These are phyloP conservation scores for Xerocomellus dryophilus DNA, from an alignment of 768 basidiomycete genomes.

Conservation along the genomic window DNA sequence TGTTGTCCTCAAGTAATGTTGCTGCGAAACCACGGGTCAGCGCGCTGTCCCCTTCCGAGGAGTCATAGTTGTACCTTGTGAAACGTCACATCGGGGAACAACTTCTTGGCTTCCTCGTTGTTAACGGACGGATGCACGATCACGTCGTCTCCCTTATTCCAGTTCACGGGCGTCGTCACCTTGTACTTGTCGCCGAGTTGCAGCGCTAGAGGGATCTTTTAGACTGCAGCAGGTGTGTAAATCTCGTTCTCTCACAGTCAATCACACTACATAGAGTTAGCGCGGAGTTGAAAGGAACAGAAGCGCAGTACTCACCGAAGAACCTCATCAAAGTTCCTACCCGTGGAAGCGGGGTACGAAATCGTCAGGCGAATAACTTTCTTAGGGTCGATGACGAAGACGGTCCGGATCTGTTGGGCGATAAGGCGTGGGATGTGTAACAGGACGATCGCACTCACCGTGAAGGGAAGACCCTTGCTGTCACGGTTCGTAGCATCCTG, in stretches of 20 bases:
- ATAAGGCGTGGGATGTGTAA: not conserved
- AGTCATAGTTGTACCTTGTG: constrained; percentile 58
- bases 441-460: constrained; percentile 41
- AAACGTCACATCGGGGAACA: constrained; percentile 81
- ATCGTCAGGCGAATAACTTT: constrained; percentile 89
- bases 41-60: not conserved
- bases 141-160: constrained; percentile 90
- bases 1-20: constrained; percentile 90
- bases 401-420: constrained; percentile 74
- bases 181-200: constrained; percentile 86
- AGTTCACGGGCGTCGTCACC: constrained; percentile 91
- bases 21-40: constrained; percentile 10
- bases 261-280: constrained; percentile 52
- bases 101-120: constrained; percentile 84
- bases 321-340: constrained; percentile 85
- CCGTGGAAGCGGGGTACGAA: constrained; percentile 93
- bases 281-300: not conserved
- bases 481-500: constrained; percentile 91
- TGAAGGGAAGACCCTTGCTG: constrained; percentile 88
- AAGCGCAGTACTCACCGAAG: constrained; percentile 41
- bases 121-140: constrained; percentile 85
- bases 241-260: constrained; percentile 53
- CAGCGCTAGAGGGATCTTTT: constrained; percentile 49
- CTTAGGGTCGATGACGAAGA: constrained; percentile 97
- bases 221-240: constrained; percentile 30